Conservation (phyloP, 2,329 filamentous ascomycete genomes). For the Colletotrichum musicola region DNA sequence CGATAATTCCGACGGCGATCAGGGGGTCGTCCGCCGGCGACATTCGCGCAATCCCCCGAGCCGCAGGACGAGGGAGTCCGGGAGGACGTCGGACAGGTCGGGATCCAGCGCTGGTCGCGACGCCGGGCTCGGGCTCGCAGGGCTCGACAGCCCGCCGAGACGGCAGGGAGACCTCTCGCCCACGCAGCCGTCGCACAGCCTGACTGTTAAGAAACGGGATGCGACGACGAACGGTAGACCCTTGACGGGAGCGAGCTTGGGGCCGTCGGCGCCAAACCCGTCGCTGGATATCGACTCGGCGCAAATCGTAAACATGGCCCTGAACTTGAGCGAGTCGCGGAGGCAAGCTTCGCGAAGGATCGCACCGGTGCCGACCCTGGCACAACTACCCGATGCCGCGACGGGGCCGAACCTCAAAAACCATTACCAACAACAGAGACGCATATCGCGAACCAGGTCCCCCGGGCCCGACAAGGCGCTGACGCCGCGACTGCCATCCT, state of each 20-base stretch:
- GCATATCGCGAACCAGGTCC: conserved; percentile 71
- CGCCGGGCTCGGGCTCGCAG: conserved; percentile 13
- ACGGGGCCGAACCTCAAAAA: conserved; percentile 72
- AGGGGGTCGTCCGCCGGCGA: conserved; percentile 46
- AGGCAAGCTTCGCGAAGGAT: conserved; percentile 72
- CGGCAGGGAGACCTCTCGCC: conserved; percentile 26
- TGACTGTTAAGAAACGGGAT: conserved; percentile 37
- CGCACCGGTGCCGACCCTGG: conserved; percentile 64
- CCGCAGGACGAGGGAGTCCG: conserved; percentile 30
- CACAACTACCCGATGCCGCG: conserved; percentile 65
- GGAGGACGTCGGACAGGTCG: conserved; percentile 23
- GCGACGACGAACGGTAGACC: conserved; percentile 42
- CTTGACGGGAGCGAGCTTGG: conserved; percentile 36
- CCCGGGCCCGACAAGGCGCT: conserved; percentile 63
- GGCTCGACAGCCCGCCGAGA: conserved; percentile 15
- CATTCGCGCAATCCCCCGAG: conserved; percentile 42
- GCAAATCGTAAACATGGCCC: conserved; percentile 92
- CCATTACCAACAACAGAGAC: conserved; percentile 79
- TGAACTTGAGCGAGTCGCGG: conserved; percentile 87
- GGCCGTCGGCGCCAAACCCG: conserved; percentile 40
- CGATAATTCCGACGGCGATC: conserved; percentile 46
- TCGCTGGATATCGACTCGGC: conserved; percentile 79
- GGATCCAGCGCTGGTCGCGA: conserved; percentile 33
- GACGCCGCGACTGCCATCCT: conserved; percentile 56
- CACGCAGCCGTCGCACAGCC: conserved; percentile 15